Percentiles rank a stretch among this genome's conserved stretches.
These are phyloP conservation scores for Capsella rubella DNA, from an alignment of 441 rosid genomes.

Conservation along the genomic window DNA sequence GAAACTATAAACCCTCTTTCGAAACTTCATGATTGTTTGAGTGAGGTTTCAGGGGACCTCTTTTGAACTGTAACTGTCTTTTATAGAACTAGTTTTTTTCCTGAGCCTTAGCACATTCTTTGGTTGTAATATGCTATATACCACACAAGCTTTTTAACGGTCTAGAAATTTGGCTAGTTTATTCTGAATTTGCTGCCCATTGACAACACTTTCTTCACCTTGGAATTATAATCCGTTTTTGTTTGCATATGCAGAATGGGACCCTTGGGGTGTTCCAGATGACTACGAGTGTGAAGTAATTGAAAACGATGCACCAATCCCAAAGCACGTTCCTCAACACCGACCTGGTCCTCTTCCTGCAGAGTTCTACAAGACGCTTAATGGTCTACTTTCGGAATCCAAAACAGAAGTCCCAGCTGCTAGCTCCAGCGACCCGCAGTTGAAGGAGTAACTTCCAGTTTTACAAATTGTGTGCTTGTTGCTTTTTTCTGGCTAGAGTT, in stretches of 20 bases:
- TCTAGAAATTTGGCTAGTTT: background rate
- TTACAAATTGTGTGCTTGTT: slow-evolving; percentile 26
- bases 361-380: slow-evolving; percentile 83
- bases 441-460: slow-evolving; percentile 51
- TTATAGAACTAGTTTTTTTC: background rate
- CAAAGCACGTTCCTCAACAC: slow-evolving; percentile 88
- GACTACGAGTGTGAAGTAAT: slow-evolving; percentile 84
- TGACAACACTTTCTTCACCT: background rate
- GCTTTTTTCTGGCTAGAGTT: slow-evolving; percentile 30
- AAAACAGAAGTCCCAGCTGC: slow-evolving; percentile 56
- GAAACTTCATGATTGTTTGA: background rate
- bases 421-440: slow-evolving; percentile 52
- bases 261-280: slow-evolving; percentile 96
- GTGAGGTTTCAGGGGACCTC: background rate
- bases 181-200: slow-evolving; percentile 4
- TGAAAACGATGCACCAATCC: slow-evolving; percentile 85
- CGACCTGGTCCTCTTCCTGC: slow-evolving; percentile 90
- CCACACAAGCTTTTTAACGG: background rate
- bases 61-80: background rate
- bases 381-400: slow-evolving; percentile 52
- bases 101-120: slow-evolving; percentile 4
- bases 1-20: background rate
- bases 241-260: slow-evolving; percentile 55
- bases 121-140: background rate
- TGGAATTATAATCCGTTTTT: background rate